Conservation (phyloP, 163 green algal species). For the Coccomyxa subellipsoidea region DNA sequence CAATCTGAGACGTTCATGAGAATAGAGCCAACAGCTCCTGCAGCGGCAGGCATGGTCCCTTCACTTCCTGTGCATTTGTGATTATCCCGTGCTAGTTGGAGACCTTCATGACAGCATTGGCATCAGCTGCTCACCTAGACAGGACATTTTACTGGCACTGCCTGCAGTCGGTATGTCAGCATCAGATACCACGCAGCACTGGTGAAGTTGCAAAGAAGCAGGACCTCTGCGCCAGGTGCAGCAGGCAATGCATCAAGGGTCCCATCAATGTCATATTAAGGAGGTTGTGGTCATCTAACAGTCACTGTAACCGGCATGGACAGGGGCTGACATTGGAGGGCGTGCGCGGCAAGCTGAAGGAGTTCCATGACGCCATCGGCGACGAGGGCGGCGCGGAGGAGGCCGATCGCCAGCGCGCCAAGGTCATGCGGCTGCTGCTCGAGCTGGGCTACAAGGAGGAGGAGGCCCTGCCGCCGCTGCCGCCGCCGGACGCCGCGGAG, state of each 20-base stretch:
- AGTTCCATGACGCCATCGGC: conserved; percentile 17
- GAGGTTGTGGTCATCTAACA: background rate
- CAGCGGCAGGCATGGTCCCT: too few relatives aligned
- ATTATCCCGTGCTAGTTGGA: background rate
- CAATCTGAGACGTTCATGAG: background rate
- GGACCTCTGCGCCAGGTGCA: too few relatives aligned
- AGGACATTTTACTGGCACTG: too few relatives aligned
- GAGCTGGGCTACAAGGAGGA: conserved; percentile 9
- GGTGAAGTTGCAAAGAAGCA: too few relatives aligned
- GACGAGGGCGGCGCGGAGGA: conserved; percentile 7
- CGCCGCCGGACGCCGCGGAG: background rate
- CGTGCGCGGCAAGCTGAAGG: conserved; percentile 2
- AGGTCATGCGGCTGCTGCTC: conserved; percentile 11
- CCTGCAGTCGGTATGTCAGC: too few relatives aligned
- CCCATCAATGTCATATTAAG: too few relatives aligned
- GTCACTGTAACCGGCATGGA: background rate
- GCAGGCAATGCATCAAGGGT: too few relatives aligned
- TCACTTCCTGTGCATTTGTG: background rate
- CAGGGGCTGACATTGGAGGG: conserved; percentile 14
- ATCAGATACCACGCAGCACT: too few relatives aligned
- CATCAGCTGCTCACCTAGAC: background rate
- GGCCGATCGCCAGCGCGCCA: background rate
- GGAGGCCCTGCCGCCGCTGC: background rate
- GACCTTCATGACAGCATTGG: background rate
- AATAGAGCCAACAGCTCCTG: too few relatives aligned